phyloP scores from a whole-genome alignment of 441 rosid genomes.

The Gossypium armourianum region DNA sequence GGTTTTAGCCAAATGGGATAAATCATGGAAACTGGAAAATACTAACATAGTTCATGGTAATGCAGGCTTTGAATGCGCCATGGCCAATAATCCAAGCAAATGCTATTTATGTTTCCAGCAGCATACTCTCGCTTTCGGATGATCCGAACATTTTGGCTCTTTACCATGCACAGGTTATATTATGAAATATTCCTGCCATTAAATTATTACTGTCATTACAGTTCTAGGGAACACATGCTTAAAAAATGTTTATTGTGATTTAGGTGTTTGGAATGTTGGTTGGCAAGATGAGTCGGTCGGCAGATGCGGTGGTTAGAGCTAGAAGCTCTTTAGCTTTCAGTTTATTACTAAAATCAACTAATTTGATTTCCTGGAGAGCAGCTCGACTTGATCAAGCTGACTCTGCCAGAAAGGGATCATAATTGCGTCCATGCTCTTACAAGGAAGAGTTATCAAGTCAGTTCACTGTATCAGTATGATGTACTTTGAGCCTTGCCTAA shows the following conservation, averaged over 20 bases:
- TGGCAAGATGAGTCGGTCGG: constrained; percentile 66
- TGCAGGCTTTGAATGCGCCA: constrained; percentile 91
- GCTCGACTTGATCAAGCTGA: constrained; percentile 52
- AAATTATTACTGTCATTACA: neutral
- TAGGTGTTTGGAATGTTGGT: constrained; percentile 78
- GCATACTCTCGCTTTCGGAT: constrained; percentile 68
- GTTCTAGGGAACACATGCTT: neutral
- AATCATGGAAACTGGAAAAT: neutral
- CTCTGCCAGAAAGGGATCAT: constrained; percentile 22
- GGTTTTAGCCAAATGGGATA: neutral
- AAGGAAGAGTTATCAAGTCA: neutral
- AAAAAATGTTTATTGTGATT: constrained; percentile 8
- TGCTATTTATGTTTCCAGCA: constrained; percentile 75
- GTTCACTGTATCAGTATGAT: neutral
- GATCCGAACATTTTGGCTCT: constrained; percentile 62
- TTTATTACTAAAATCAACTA: constrained; percentile 57
- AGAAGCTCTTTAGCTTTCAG: constrained; percentile 71
- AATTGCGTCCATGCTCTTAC: neutral
- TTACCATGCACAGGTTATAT: constrained; percentile 58
- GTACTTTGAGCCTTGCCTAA: neutral
- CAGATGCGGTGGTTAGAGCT: constrained; percentile 78
- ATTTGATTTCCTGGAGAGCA: constrained; percentile 52
- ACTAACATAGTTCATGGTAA: constrained; percentile 6
- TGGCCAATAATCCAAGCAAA: constrained; percentile 92
- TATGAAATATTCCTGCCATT: constrained; percentile 4